Evolutionary conservation across 176 grass and related monocot genomes (phyloP).

Genomic region (Carex kokanica): DNA sequence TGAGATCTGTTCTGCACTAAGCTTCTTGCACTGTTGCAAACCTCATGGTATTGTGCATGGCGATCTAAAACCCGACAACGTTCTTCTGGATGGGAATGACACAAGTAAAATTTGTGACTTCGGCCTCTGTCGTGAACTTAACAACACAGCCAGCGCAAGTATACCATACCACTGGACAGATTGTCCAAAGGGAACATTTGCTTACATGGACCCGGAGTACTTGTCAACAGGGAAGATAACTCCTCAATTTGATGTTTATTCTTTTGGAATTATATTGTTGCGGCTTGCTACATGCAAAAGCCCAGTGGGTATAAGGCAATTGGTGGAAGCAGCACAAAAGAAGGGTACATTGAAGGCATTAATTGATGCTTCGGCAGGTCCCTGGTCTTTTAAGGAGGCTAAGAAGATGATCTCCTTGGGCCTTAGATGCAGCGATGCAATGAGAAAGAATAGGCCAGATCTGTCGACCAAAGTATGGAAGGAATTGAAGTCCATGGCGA

Average conservation of each 20-base stretch:
- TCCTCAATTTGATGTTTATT: conserved; percentile 47
- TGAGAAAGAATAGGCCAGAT: conserved; percentile 38
- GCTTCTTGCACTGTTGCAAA: conserved; percentile 54
- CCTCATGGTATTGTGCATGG: conserved; percentile 42
- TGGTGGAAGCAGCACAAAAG: conserved; percentile 24
- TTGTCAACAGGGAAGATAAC: conserved; percentile 39
- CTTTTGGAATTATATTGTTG: conserved; percentile 46
- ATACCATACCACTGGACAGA: conserved; percentile 27
- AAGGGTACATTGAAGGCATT: conserved; percentile 24
- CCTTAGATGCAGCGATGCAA: conserved; percentile 33
- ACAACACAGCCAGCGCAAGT: not conserved
- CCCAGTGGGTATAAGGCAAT: conserved; percentile 24
- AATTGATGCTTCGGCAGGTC: conserved; percentile 27
- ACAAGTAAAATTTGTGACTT: no score
- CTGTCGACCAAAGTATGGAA: conserved; percentile 33
- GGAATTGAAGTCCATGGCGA: conserved; percentile 38
- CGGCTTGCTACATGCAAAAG: conserved; percentile 36
- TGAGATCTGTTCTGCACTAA: conserved; percentile 64
- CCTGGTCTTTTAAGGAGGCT: conserved; percentile 37
- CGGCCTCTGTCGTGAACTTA: no score
- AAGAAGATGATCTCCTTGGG: conserved; percentile 42
- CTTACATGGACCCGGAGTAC: conserved; percentile 51
- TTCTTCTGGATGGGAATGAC: conserved; percentile 23
- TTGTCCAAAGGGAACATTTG: conserved; percentile 22
- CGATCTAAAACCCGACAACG: conserved; percentile 49